A percentile compares a stretch with the other conserved stretches of the same genome.
phyloP scores from a whole-genome alignment of 1,284 basidiomycete species.

The Ceraceosorus guamensis region DNA sequence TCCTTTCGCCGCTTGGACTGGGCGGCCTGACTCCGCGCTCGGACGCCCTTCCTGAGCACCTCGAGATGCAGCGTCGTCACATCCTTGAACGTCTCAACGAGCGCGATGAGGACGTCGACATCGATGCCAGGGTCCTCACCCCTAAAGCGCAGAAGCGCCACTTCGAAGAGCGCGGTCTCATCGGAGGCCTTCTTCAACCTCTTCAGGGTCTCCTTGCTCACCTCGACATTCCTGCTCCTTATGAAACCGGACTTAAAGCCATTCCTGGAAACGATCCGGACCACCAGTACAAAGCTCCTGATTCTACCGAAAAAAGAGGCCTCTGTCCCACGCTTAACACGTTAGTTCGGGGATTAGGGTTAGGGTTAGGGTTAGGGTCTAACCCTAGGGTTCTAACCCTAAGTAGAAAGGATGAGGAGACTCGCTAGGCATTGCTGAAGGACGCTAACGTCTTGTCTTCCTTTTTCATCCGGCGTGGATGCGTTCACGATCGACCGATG shows the following conservation, averaged over 20 bases:
- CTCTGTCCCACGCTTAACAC: slow-evolving; percentile 18
- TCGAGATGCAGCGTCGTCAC: not conserved
- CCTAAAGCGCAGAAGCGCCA: slow-evolving; percentile 13
- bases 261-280: slow-evolving; percentile 14
- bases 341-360: too few species aligned
- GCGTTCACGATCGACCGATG: too few species aligned
- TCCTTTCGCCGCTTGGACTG: slow-evolving; percentile 9
- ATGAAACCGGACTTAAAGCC: slow-evolving; percentile 10
- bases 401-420: too few species aligned
- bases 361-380: too few species aligned
- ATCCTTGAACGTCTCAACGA: slow-evolving; percentile 4
- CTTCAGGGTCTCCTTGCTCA: slow-evolving; percentile 6
- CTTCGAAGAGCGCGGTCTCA: slow-evolving; percentile 9
- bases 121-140: slow-evolving; percentile 10
- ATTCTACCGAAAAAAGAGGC: slow-evolving; percentile 11
- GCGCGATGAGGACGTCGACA: slow-evolving; percentile 11
- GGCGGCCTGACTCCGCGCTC: slow-evolving; percentile 8
- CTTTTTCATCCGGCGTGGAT: too few species aligned
- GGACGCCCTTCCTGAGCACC: not conserved
- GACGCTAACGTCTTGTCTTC: too few species aligned
- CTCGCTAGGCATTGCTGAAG: too few species aligned
- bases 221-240: slow-evolving; percentile 12
- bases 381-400: too few species aligned
- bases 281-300: slow-evolving; percentile 16
- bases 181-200: slow-evolving; percentile 10